phyloP scores from a whole-genome alignment of 176 grass and related monocot species.

The Oryza officinalis region DNA sequence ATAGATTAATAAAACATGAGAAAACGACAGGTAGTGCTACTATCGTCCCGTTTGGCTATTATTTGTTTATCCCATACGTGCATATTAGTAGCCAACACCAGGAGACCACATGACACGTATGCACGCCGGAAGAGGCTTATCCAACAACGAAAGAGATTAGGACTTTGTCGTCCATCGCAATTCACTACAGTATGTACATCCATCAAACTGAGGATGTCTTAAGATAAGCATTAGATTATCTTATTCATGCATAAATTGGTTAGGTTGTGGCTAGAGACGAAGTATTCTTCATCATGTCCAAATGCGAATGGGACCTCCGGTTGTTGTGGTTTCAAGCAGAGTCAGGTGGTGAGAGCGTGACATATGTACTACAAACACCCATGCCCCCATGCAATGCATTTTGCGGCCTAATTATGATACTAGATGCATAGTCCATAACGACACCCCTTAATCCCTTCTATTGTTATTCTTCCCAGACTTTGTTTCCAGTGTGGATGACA shows the following conservation, averaged over 20 bases:
- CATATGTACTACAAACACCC: background rate
- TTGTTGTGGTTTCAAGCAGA: background rate
- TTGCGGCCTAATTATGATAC: background rate
- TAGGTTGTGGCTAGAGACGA: background rate
- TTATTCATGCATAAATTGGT: background rate
- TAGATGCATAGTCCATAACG: conserved; percentile 21
- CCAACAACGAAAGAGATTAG: background rate
- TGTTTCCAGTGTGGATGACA: conserved; percentile 14
- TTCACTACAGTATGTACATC: background rate
- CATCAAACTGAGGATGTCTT: background rate
- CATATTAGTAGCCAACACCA: background rate
- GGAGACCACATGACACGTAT: background rate
- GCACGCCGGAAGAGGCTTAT: background rate
- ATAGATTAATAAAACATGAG: background rate
- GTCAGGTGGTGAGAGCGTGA: background rate
- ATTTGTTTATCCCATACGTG: conserved; percentile 11
- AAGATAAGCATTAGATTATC: background rate
- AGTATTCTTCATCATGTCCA: background rate
- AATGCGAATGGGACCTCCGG: background rate
- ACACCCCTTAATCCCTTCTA: background rate
- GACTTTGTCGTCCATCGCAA: background rate
- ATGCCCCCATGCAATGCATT: too few relatives aligned
- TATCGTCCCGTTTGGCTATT: background rate
- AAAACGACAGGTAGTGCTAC: background rate
- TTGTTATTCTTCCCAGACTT: background rate